These are phyloP conservation scores for Emergomyces pasteurianus DNA, from an alignment of 2,329 filamentous ascomycete genomes.

Conservation along the genomic window DNA sequence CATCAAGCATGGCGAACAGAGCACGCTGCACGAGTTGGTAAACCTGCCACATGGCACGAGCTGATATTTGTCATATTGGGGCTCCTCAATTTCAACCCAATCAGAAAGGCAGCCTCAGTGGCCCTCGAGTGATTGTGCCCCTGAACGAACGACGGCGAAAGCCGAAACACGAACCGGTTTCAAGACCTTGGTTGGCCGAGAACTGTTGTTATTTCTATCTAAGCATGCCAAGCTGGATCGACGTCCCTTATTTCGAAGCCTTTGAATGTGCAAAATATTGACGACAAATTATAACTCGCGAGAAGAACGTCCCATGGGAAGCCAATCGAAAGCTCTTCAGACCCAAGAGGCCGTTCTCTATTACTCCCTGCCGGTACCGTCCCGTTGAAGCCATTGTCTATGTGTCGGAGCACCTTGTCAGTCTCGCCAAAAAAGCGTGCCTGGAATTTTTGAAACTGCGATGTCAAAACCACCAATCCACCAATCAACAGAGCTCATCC, in stretches of 20 bases:
- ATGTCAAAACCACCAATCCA: no score
- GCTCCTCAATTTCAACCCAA: not conserved
- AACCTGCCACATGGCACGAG: not conserved
- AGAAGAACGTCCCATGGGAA: no score
- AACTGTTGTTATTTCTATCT: not conserved
- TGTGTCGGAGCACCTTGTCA: no score
- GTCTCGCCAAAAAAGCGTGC: no score
- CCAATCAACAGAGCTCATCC: no score
- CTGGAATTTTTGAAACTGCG: no score
- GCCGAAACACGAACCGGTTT: not conserved
- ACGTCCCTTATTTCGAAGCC: not conserved
- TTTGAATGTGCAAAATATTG: no score
- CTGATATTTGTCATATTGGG: not conserved
- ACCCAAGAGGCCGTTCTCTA: no score
- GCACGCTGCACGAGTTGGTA: not conserved
- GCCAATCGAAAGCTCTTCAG: no score
- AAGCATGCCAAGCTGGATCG: not conserved
- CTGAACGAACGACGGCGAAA: not conserved
- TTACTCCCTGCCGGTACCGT: no score
- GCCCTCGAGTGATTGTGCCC: not conserved
- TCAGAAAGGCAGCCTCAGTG: not conserved
- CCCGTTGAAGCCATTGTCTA: no score
- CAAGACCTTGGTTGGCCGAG: not conserved
- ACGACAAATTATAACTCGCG: no score
- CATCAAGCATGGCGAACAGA: not conserved